phyloP scores from a whole-genome alignment of 306 rosid genomes.

The Ormosia semicastrata region DNA sequence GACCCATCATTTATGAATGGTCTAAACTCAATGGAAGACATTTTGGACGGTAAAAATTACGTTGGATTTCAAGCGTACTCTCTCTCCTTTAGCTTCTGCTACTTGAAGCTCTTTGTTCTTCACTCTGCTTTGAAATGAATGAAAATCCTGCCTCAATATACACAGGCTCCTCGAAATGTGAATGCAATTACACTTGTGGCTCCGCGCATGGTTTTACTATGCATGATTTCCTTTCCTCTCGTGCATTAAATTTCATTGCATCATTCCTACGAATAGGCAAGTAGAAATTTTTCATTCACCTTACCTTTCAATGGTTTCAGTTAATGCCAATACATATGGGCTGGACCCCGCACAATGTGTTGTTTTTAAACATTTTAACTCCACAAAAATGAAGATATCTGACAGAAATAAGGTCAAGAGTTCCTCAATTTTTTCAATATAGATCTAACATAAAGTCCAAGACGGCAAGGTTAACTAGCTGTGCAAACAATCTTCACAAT shows the following conservation, averaged over 20 bases:
- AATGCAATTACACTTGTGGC: background rate
- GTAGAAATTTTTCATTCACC: background rate
- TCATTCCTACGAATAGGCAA: background rate
- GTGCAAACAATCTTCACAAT: background rate
- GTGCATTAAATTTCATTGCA: background rate
- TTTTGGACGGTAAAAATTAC: too few relatives aligned
- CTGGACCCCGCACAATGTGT: background rate
- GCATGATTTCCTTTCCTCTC: background rate
- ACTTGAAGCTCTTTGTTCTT: background rate
- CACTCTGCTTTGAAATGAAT: background rate
- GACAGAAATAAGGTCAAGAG: background rate
- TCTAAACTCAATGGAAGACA: too few relatives aligned
- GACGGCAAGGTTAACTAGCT: background rate
- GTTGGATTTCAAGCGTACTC: too few relatives aligned
- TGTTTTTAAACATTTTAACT: background rate
- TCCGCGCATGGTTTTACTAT: background rate
- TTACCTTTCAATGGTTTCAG: background rate
- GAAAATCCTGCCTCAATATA: background rate
- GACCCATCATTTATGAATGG: too few relatives aligned
- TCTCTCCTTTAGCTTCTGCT: background rate
- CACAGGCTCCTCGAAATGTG: background rate
- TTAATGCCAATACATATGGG: background rate
- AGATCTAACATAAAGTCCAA: background rate
- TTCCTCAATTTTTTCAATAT: background rate
- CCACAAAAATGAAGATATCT: background rate